Base-by-base conservation (phyloP, 225 moss, liverwort and hornwort species). In the Ulota crispa region DNA sequence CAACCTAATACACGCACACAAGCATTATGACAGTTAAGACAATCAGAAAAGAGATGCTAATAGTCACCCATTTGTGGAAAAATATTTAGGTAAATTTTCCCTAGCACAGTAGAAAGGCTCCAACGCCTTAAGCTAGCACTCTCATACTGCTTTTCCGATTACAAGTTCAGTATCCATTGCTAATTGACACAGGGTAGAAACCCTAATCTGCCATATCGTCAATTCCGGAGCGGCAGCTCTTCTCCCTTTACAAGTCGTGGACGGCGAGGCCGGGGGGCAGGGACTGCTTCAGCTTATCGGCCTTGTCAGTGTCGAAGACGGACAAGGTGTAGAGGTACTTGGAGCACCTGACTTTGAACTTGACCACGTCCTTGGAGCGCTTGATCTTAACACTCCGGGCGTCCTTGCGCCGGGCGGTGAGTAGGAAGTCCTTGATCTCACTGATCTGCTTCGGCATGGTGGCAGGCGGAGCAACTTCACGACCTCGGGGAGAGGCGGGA, bases 231-330 rank as follows among this genome's bases (percentile, higher is more conserved):
- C 26, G 18, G 66, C 53, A 11, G 36, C 67, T 68, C 20, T 37
- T 41, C 64, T 41, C 64, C 20, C 52, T 80, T 66, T 77, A 93
- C 80, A 93, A 87, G 87, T 93, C 92, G 61, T 93, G 93, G 67
- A 93, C 93, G 26, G 92, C 90, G 77, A 93, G 87, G 64, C 93
- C 93, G 32, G 97, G 95, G 43, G 97, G 94, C 55, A 98, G 77
- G 8, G 95, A 98, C 87, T 98, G 97, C 89, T 98, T 98, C 45
- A 98, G 74, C 93, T 98, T 98, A 81, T 98, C 97, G 47, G 97
- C 97, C 86, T 95, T 98, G 8, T 95, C 94, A 8, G 93, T 86
- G 84, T 98, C 97, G 63, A 93, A 94, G 72, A 98, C 97, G 53
- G 95, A 95, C 64, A 98, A 81, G 34, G 97, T 98, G 85, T 98